Evolutionary conservation across 2,329 filamentous ascomycete genomes (phyloP).

Genomic region (Immersiporthe knoxdaviesiana): DNA sequence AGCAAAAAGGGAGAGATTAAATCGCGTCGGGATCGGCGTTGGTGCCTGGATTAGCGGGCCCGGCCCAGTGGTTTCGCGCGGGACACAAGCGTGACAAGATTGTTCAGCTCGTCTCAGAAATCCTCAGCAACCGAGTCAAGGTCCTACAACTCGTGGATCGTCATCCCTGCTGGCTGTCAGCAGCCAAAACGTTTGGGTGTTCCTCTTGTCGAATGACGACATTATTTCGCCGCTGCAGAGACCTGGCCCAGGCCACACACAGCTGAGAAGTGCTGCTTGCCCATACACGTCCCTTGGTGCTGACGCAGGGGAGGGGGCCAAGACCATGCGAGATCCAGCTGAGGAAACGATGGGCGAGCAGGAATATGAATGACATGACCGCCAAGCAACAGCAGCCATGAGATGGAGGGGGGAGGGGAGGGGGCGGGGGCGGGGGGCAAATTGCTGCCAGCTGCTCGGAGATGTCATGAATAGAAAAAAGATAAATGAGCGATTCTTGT

Average conservation of each 20-base stretch:
- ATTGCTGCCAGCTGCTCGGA: not conserved
- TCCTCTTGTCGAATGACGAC: not conserved
- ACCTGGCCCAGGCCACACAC: not conserved
- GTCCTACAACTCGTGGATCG: not conserved
- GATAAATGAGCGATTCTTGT: not conserved
- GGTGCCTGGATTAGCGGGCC: not conserved
- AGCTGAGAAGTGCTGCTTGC: not conserved
- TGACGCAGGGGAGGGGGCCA: not conserved
- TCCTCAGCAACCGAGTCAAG: not conserved
- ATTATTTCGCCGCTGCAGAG: not conserved
- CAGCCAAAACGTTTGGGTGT: not conserved
- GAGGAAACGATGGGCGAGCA: not conserved
- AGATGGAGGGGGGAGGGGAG: not conserved
- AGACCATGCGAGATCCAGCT: not conserved
- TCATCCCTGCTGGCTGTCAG: not conserved
- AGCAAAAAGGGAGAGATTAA: not conserved
- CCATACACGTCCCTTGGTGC: not conserved
- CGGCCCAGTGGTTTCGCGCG: not conserved
- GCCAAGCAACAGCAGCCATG: not conserved
- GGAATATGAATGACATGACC: not conserved
- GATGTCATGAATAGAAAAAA: not conserved
- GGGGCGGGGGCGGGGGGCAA: too few species aligned
- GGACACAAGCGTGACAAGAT: not conserved
- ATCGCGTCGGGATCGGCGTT: not conserved
- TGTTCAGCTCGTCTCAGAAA: conserved; percentile 3